phyloP scores from a whole-genome alignment of 257 asterid genomes.

The Penstemon eatonii region DNA sequence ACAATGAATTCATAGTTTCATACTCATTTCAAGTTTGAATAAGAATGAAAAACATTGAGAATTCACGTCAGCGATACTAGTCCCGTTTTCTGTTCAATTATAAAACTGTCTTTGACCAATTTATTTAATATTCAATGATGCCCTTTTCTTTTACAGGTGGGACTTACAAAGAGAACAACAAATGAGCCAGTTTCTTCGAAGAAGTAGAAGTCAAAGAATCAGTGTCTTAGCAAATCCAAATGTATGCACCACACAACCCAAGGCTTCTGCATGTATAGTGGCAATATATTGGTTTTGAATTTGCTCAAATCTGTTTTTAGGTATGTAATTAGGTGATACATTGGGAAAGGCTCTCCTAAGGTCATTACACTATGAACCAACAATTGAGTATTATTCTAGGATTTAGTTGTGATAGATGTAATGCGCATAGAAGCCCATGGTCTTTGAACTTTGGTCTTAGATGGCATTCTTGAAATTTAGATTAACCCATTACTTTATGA shows the following conservation, averaged over 20 bases:
- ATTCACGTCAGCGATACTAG: neutral
- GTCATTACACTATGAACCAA: no score
- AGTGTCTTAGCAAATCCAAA: constrained; percentile 72
- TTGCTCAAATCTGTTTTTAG: constrained; percentile 43
- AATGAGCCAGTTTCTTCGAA: constrained; percentile 34
- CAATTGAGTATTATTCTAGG: no score
- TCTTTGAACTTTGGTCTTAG: neutral
- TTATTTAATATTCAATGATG: constrained; percentile 8
- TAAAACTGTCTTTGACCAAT: neutral
- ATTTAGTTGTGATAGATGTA: neutral
- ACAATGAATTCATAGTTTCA: constrained; percentile 6
- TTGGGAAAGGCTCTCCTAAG: neutral
- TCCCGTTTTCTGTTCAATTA: neutral
- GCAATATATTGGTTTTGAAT: constrained; percentile 46
- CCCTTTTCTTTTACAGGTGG: constrained; percentile 40
- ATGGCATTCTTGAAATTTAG: neutral
- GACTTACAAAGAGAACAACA: constrained; percentile 36
- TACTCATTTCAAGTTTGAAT: neutral
- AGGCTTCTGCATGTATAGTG: constrained; percentile 43
- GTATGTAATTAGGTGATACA: constrained; percentile 31
- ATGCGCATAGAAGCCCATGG: neutral
- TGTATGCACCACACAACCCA: constrained; percentile 64
- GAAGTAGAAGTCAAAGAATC: constrained; percentile 47
- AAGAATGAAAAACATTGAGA: neutral
- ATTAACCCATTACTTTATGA: neutral